These are phyloP conservation scores for Globisporangium echinulatum DNA, from an alignment of 352 stramenopile genomes.

Conservation along the genomic window DNA sequence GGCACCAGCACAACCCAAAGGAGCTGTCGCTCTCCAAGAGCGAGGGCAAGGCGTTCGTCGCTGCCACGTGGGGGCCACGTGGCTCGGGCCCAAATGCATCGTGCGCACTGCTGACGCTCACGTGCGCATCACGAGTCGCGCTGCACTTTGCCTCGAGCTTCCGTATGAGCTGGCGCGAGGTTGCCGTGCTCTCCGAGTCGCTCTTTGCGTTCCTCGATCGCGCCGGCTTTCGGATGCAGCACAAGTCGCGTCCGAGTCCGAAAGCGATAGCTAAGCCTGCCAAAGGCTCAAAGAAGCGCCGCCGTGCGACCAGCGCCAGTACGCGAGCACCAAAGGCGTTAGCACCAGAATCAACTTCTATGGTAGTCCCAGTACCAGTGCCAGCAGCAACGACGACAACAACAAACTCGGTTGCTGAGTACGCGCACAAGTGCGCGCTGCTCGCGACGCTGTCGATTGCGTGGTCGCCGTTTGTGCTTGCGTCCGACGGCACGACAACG, in stretches of 20 bases:
- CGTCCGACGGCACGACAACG: conserved; percentile 24
- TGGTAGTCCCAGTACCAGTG: no score
- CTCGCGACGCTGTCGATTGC: conserved; percentile 57
- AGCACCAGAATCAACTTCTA: no score
- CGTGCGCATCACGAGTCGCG: conserved; percentile 45
- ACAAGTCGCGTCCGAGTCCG: background rate
- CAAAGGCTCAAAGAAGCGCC: conserved; percentile 22
- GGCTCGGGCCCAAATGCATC: conserved; percentile 65
- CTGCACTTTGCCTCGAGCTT: conserved; percentile 77
- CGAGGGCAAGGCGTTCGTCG: conserved; percentile 46
- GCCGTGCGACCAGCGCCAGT: background rate
- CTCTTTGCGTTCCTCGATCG: conserved; percentile 56
- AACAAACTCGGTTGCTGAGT: conserved; percentile 45
- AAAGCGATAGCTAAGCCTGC: background rate
- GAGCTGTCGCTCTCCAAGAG: conserved; percentile 80
- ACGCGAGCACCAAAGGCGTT: background rate
- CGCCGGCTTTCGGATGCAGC: conserved; percentile 25
- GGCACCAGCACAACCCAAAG: conserved; percentile 75
- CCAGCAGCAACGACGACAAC: conserved; percentile 1
- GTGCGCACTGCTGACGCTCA: conserved; percentile 63
- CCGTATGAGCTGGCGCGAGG: conserved; percentile 71
- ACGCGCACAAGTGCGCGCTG: conserved; percentile 48
- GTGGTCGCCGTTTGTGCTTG: conserved; percentile 64
- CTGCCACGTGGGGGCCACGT: conserved; percentile 61
- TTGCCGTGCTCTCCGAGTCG: conserved; percentile 62